Conservation (phyloP, 2,329 filamentous ascomycete genomes). For the Ilyonectria robusta region DNA sequence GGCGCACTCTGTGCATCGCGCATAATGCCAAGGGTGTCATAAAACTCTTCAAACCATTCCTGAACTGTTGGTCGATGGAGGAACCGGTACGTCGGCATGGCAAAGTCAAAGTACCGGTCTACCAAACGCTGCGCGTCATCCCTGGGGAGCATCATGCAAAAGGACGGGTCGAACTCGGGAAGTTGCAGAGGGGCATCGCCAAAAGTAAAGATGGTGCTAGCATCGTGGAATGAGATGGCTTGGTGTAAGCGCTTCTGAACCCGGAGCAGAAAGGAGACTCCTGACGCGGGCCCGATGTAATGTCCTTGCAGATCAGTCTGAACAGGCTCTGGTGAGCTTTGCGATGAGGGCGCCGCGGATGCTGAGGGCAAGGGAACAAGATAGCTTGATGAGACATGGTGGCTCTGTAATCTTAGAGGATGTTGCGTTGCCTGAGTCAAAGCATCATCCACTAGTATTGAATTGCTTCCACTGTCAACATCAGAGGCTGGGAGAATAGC, state of each 20-base stretch:
- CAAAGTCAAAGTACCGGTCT: constrained; percentile 69
- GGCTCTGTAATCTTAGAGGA: constrained; percentile 1
- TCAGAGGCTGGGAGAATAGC: constrained; percentile 37
- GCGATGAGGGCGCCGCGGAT: constrained; percentile 34
- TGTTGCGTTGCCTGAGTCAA: constrained; percentile 9
- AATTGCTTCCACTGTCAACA: constrained; percentile 17
- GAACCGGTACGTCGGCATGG: constrained; percentile 69
- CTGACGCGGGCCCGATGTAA: constrained; percentile 52
- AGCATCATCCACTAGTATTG: constrained; percentile 11
- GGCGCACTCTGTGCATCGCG: constrained; percentile 39
- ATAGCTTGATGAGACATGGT: constrained; percentile 27
- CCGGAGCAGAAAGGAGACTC: constrained; percentile 48
- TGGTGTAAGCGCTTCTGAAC: constrained; percentile 51
- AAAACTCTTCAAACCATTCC: constrained; percentile 61
- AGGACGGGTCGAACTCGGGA: constrained; percentile 53
- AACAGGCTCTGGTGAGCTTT: constrained; percentile 48
- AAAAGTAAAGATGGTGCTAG: constrained; percentile 61
- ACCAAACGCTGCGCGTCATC: constrained; percentile 55
- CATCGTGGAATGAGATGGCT: constrained; percentile 40
- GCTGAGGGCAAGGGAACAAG: constrained; percentile 12
- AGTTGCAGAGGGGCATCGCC: constrained; percentile 63
- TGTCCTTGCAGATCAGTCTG: constrained; percentile 51
- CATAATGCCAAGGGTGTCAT: constrained; percentile 52
- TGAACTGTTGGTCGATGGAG: constrained; percentile 66
- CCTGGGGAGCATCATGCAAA: constrained; percentile 58